A percentile compares a stretch with the other conserved stretches of the same genome.
phyloP scores from a whole-genome alignment of 2,329 filamentous ascomycete species.

The Calonectria hongkongensis region DNA sequence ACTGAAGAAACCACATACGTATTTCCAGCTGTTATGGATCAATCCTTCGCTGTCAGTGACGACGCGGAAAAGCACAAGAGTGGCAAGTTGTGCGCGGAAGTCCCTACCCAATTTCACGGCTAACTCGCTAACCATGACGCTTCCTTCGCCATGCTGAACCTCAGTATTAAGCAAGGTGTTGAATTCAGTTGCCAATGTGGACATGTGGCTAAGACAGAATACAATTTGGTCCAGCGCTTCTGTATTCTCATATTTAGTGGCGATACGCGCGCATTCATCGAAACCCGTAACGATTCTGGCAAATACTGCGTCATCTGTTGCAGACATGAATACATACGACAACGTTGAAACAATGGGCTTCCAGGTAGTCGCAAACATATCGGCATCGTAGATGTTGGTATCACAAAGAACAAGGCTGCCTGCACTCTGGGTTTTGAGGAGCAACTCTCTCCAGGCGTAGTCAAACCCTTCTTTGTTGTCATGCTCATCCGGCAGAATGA shows the following conservation, averaged over 20 bases:
- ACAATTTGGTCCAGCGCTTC: slow-evolving; percentile 96
- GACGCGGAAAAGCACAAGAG: slow-evolving; percentile 95
- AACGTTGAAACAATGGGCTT: slow-evolving; percentile 94
- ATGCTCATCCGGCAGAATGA: slow-evolving; percentile 97
- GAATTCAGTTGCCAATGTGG: slow-evolving; percentile 87
- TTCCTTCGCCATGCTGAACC: slow-evolving; percentile 92
- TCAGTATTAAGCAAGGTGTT: slow-evolving; percentile 96
- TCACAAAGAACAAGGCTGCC: slow-evolving; percentile 86
- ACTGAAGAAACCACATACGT: slow-evolving; percentile 72
- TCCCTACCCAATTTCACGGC: slow-evolving; percentile 96
- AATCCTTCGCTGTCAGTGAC: slow-evolving; percentile 88
- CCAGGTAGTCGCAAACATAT: slow-evolving; percentile 99
- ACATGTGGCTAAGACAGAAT: slow-evolving; percentile 92
- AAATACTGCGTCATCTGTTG: slow-evolving; percentile 96
- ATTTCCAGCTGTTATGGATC: slow-evolving; percentile 85
- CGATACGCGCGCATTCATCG: slow-evolving; percentile 95
- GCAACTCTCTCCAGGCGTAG: slow-evolving; percentile 96
- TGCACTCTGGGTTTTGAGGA: slow-evolving; percentile 87
- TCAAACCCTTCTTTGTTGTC: slow-evolving; percentile 98
- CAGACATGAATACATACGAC: slow-evolving; percentile 99
- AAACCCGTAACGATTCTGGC: slow-evolving; percentile 95
- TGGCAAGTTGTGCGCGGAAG: slow-evolving; percentile 94
- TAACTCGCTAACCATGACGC: slow-evolving; percentile 98
- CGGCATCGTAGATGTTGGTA: slow-evolving; percentile 95
- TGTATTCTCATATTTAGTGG: slow-evolving; percentile 86